Conservation (phyloP, 225 moss, liverwort and hornwort species). For the Polytrichum commune region DNA sequence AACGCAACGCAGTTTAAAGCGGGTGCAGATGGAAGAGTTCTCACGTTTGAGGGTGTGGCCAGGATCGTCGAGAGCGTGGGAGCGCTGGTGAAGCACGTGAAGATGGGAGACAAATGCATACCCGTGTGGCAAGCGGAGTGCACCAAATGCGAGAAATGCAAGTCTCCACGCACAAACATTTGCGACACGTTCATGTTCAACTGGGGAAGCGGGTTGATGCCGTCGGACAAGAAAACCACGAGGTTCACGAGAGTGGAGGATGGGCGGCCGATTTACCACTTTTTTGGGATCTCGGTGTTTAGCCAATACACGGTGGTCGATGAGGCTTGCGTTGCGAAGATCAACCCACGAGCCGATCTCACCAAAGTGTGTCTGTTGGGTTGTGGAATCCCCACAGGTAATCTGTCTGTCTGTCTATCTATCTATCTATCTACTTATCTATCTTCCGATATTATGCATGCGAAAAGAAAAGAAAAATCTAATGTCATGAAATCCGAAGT, state of each 20-base stretch:
- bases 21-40: too few relatives aligned
- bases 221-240: slow-evolving; percentile 15
- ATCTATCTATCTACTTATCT: too few relatives aligned
- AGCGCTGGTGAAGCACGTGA: slow-evolving; percentile 37
- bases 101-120: slow-evolving; percentile 54
- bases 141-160: slow-evolving; percentile 40
- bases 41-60: neutral
- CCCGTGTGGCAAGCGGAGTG: slow-evolving; percentile 60
- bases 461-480: too few relatives aligned
- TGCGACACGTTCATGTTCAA: slow-evolving; percentile 60
- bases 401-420: too few relatives aligned
- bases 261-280: slow-evolving; percentile 51
- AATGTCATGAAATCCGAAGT: too few relatives aligned
- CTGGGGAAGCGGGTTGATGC: slow-evolving; percentile 52
- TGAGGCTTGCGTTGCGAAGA: slow-evolving; percentile 54
- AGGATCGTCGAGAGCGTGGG: slow-evolving; percentile 81
- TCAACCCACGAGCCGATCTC: slow-evolving; percentile 43
- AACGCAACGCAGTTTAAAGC: too few relatives aligned
- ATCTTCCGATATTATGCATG: too few relatives aligned
- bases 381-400: slow-evolving; percentile 71
- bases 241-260: slow-evolving; percentile 30
- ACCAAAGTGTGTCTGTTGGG: slow-evolving; percentile 53
- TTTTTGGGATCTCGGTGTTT: slow-evolving; percentile 53
- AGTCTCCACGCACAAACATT: slow-evolving; percentile 31
- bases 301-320: slow-evolving; percentile 67